Conservation (phyloP, 306 rosid species). For the Prosopis cineraria region DNA sequence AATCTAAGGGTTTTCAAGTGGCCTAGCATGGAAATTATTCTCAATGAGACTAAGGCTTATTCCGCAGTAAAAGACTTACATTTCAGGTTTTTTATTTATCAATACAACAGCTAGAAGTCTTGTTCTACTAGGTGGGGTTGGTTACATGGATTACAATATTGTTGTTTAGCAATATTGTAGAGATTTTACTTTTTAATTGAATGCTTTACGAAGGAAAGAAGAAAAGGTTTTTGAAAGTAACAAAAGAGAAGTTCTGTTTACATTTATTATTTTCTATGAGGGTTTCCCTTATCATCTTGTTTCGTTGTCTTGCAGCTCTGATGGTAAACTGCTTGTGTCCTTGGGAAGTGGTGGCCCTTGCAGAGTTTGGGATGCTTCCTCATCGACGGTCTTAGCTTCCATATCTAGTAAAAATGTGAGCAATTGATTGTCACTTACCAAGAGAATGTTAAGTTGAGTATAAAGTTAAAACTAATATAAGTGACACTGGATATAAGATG, state of each 20-base stretch:
- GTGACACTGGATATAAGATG: constrained; percentile 19
- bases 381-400: constrained; percentile 56
- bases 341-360: constrained; percentile 86
- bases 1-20: constrained; percentile 79
- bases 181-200: constrained; percentile 21
- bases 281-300: constrained; percentile 35
- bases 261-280: constrained; percentile 36
- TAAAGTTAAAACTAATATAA: constrained; percentile 22
- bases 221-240: constrained; percentile 1
- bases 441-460: neutral
- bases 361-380: constrained; percentile 83
- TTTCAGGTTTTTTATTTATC: too few relatives aligned
- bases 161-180: constrained; percentile 21
- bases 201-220: constrained; percentile 22
- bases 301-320: constrained; percentile 64
- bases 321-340: constrained; percentile 77
- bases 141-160: too few relatives aligned
- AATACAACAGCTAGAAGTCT: too few relatives aligned
- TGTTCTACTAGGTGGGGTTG: too few relatives aligned
- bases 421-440: constrained; percentile 29
- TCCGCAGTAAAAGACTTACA: constrained; percentile 72
- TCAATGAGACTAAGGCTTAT: constrained; percentile 64
- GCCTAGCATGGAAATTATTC: constrained; percentile 84
- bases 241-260: neutral
- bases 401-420: constrained; percentile 70